Evolutionary conservation across 768 basidiomycete species (phyloP), one percentile per base, ranked within the genome.

Genomic region (Pleurotus platypus): DNA sequence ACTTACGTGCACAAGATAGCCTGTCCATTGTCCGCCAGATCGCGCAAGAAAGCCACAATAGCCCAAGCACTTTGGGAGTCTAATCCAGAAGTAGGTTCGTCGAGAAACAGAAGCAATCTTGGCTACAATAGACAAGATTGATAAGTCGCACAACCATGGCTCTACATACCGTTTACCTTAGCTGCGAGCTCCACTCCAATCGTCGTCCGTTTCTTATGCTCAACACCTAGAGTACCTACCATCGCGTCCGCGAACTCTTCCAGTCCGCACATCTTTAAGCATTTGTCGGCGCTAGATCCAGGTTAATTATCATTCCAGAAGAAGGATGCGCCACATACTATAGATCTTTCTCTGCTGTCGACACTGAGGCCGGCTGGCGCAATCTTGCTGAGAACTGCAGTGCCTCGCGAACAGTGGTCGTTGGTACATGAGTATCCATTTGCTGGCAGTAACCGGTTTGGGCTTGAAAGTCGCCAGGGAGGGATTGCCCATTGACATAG

Each of bases 41-140:
- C 79, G 8, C 86, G 77, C 45, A 94, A 73, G 74, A 94, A 91
- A 2, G 77, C 71, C 46, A 91, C 73, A 60, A 93, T 90, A 3
- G 85, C 86, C 90, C 90, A 91, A 2, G 92, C 91, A 55, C 86
- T 89, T 69, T 92, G 90, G 2, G 90, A 92, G 67, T 93, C 91
- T 15, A 94, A 76, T 35, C 92, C 91, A 18, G 89, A 86, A 3
- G 93, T 95, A 0, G 93, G 93, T 67, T 94, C 92, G 65, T 94
- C 92, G 37, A 93, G 71, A 76, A 95, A 94, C 12, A 94, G 78
- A 0, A 95, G 75, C 0, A 94, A 74, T 66, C 83, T 83, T 1
- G 92, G 93, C 85, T 54, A 42, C 4, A n/a, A 24, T 8, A 13
- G 16, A n/a, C 37, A 2, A 12, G 16, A 38, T 15, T 35, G 30